A percentile compares a stretch with the other conserved stretches of the same genome.
phyloP scores from a whole-genome alignment of 345 rosid genomes.

The Salix suchowensis region DNA sequence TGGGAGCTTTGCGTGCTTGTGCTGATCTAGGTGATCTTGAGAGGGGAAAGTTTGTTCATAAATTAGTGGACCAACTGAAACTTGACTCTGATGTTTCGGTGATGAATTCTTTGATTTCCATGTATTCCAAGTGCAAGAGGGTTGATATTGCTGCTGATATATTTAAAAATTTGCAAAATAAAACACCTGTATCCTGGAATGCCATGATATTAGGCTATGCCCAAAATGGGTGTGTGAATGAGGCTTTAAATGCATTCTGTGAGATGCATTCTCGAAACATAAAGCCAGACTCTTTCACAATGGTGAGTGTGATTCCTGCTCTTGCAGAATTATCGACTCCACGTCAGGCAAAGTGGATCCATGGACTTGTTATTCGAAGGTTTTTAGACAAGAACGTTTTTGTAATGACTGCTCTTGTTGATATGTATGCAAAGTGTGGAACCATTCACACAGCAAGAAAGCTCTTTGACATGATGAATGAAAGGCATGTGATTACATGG shows the following conservation, averaged over 20 bases:
- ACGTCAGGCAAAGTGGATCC: slow-evolving; percentile 31
- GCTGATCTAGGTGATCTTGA: slow-evolving; percentile 25
- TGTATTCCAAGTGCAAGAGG: slow-evolving; percentile 31
- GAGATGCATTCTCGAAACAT: slow-evolving; percentile 19
- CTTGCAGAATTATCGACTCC: slow-evolving; percentile 27
- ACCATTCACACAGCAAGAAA: slow-evolving; percentile 25
- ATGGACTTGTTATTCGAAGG: slow-evolving; percentile 24
- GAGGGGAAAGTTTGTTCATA: slow-evolving; percentile 21
- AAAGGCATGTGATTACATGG: slow-evolving; percentile 29
- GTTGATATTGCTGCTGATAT: slow-evolving; percentile 16
- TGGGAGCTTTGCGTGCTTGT: slow-evolving; percentile 31
- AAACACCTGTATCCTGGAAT: slow-evolving; percentile 28
- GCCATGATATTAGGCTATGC: slow-evolving; percentile 34
- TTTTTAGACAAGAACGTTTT: slow-evolving; percentile 20
- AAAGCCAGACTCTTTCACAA: slow-evolving; percentile 25
- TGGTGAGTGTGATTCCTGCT: slow-evolving; percentile 35
- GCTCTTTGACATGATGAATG: slow-evolving; percentile 26
- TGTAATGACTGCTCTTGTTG: slow-evolving; percentile 33
- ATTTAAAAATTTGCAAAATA: slow-evolving; percentile 16
- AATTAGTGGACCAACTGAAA: slow-evolving; percentile 12
- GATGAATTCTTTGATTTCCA: slow-evolving; percentile 28
- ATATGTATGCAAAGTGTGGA: slow-evolving; percentile 34
- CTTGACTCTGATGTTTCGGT: slow-evolving; percentile 27
- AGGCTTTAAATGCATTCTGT: slow-evolving; percentile 25
- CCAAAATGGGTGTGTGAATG: slow-evolving; percentile 22